Percentiles rank a stretch among this genome's conserved stretches.
Conservation (phyloP, 148 eudicot genomes). For the Camellia granthamiana region DNA sequence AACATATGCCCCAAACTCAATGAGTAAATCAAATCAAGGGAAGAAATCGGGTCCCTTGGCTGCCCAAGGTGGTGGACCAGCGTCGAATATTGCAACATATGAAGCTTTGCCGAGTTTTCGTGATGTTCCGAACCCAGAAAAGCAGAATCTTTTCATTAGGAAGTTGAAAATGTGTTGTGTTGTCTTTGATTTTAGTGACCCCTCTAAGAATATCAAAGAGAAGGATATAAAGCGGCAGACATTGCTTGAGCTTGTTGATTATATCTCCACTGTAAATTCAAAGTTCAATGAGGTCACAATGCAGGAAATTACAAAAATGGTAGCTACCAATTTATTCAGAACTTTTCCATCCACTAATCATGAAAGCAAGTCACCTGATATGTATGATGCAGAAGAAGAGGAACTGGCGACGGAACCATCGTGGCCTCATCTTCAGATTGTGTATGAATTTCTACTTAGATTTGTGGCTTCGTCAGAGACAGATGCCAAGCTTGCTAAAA, state of each 20-base stretch:
- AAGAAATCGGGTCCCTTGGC: constrained; percentile 18
- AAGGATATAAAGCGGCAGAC: constrained; percentile 53
- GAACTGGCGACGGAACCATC: constrained; percentile 51
- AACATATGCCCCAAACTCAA: constrained; percentile 5
- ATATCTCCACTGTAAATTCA: constrained; percentile 33
- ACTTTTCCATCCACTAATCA: constrained; percentile 37
- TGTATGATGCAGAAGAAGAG: constrained; percentile 49
- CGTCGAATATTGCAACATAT: constrained; percentile 15
- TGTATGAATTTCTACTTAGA: constrained; percentile 50
- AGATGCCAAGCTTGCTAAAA: constrained; percentile 47
- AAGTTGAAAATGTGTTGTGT: constrained; percentile 50
- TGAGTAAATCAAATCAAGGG: constrained; percentile 16
- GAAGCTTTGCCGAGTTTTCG: constrained; percentile 51
- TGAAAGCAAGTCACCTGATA: constrained; percentile 36
- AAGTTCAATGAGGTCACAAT: constrained; percentile 42
- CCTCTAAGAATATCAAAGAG: constrained; percentile 41
- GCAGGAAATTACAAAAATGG: constrained; percentile 51
- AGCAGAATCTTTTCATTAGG: constrained; percentile 38
- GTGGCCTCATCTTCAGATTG: constrained; percentile 55
- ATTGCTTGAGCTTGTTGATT: constrained; percentile 53
- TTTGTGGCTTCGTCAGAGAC: constrained; percentile 48
- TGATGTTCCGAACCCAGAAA: constrained; percentile 44
- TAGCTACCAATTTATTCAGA: constrained; percentile 45
- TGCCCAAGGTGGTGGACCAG: constrained; percentile 6
- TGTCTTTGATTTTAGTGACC: constrained; percentile 48